These are phyloP conservation scores for Daldinia bambusicola DNA, from an alignment of 495 filamentous ascomycete species.

Conservation along the genomic window DNA sequence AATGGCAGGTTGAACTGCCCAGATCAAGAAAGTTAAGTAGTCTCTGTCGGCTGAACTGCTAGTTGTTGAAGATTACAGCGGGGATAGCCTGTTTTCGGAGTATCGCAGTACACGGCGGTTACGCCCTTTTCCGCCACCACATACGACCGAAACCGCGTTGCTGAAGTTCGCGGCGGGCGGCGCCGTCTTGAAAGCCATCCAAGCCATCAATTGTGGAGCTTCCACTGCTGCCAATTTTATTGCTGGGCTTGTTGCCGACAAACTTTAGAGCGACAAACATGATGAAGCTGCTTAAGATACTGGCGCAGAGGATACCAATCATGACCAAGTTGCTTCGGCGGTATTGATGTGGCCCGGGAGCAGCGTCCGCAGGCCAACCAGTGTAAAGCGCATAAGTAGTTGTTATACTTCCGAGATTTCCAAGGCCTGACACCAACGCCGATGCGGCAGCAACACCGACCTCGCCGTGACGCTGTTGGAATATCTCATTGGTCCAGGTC, in stretches of 20 bases:
- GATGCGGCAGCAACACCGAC: conserved; percentile 91
- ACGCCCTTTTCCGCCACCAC: conserved; percentile 54
- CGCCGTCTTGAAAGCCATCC: conserved; percentile 71
- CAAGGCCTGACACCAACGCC: conserved; percentile 84
- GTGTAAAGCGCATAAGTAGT: conserved; percentile 91
- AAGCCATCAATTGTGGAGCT: conserved; percentile 56
- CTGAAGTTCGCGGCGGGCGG: conserved; percentile 72
- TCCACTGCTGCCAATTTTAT: conserved; percentile 52
- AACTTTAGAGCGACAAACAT: conserved; percentile 74
- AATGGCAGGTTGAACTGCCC: conserved; percentile 49
- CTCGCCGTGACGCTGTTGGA: conserved; percentile 88
- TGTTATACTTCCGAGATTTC: conserved; percentile 84
- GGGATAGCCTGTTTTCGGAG: conserved; percentile 20
- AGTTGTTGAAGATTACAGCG: conserved; percentile 44
- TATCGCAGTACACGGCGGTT: conserved; percentile 4
- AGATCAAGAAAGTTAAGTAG: conserved; percentile 12
- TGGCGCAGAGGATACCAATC: conserved; percentile 83
- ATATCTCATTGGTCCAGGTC: conserved; percentile 92
- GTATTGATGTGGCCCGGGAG: conserved; percentile 74
- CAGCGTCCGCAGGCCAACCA: conserved; percentile 80
- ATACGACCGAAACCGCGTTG: conserved; percentile 75
- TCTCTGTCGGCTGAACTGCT: conserved; percentile 22
- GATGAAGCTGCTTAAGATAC: conserved; percentile 73
- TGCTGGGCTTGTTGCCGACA: conserved; percentile 65
- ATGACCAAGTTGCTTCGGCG: conserved; percentile 86